phyloP scores from a whole-genome alignment of 345 rosid genomes.

The Excoecaria cochinchinensis region DNA sequence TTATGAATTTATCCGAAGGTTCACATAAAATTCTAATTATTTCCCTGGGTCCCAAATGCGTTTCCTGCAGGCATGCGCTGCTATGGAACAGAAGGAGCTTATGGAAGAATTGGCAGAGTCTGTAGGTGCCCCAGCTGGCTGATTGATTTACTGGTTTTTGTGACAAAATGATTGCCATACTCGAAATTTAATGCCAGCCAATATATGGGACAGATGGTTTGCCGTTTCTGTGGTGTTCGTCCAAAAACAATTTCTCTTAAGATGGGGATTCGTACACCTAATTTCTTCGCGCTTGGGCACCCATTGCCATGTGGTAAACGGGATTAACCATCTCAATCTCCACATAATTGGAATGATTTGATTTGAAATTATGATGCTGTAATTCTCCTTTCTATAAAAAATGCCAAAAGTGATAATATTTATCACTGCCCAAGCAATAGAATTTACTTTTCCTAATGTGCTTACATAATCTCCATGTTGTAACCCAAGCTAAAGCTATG shows the following conservation, averaged over 20 bases:
- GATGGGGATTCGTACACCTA: background rate
- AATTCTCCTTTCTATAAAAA: background rate
- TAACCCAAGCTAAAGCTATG: too few relatives aligned
- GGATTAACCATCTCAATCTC: too few relatives aligned
- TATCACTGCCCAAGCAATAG: too few relatives aligned
- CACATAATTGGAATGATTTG: background rate
- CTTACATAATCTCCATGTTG: too few relatives aligned
- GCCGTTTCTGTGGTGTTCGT: background rate
- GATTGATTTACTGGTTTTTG: constrained; percentile 23
- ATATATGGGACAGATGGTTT: background rate
- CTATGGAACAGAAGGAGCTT: constrained; percentile 84
- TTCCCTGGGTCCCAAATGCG: constrained; percentile 1
- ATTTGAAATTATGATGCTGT: background rate
- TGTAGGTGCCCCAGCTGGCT: constrained; percentile 43
- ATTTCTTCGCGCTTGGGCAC: background rate
- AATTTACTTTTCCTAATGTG: too few relatives aligned
- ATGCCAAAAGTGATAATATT: background rate
- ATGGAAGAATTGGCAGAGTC: constrained; percentile 85
- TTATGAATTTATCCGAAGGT: background rate
- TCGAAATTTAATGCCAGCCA: background rate
- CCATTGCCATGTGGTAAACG: background rate
- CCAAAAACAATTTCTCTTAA: background rate
- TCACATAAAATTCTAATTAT: background rate
- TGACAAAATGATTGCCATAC: background rate
- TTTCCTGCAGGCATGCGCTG: constrained; percentile 66